phyloP scores from a whole-genome alignment of 2,329 filamentous ascomycete genomes.

The Talaromyces piceae region DNA sequence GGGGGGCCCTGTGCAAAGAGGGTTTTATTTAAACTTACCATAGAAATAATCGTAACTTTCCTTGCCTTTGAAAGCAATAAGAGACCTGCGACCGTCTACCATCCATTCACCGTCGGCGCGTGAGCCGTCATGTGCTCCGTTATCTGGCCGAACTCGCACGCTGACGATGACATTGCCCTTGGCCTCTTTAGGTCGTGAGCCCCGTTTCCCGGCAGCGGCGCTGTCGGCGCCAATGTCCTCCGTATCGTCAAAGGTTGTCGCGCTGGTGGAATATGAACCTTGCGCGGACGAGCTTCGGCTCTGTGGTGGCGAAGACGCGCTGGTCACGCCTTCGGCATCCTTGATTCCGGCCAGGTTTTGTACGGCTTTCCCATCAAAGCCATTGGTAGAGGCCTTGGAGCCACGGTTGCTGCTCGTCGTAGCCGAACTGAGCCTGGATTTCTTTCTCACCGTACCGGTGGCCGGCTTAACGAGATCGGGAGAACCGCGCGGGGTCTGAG shows the following conservation, averaged over 20 bases:
- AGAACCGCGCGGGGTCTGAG: constrained; percentile 15
- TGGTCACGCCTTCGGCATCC: constrained; percentile 68
- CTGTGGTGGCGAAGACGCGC: constrained; percentile 72
- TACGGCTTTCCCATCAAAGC: constrained; percentile 68
- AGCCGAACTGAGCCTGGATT: constrained; percentile 50
- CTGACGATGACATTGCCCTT: constrained; percentile 97
- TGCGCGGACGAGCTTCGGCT: constrained; percentile 89
- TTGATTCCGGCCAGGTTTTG: constrained; percentile 53
- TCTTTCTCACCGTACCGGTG: constrained; percentile 45
- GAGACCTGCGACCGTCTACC: constrained; percentile 73
- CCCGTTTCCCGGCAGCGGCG: constrained; percentile 18
- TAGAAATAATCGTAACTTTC: constrained; percentile 92
- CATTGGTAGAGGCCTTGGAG: constrained; percentile 55
- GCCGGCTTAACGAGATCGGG: constrained; percentile 41
- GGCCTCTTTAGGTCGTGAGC: constrained; percentile 51
- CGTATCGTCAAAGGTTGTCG: constrained; percentile 77
- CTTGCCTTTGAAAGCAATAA: constrained; percentile 77
- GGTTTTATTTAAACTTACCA: constrained; percentile 63
- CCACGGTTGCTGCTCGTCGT: constrained; percentile 44
- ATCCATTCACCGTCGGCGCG: constrained; percentile 78
- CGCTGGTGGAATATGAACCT: constrained; percentile 84
- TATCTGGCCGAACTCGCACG: constrained; percentile 83
- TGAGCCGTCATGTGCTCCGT: constrained; percentile 51
- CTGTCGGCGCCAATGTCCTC: constrained; percentile 45
- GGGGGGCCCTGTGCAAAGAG: no score